phyloP scores from a whole-genome alignment of 352 stramenopile species.

The Phytophthora melonis region DNA sequence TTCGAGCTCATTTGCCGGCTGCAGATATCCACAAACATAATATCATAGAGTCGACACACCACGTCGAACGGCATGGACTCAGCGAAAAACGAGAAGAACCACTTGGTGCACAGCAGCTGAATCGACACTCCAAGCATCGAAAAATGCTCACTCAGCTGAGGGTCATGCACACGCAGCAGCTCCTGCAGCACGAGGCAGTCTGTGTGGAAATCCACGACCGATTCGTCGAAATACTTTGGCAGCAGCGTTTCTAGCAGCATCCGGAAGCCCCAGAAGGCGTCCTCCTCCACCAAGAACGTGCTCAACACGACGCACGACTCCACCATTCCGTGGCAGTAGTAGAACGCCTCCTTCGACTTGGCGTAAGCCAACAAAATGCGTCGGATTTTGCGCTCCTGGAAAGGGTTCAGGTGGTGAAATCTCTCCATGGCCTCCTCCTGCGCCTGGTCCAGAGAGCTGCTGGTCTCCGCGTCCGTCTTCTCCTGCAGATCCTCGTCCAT shows the following conservation, averaged over 20 bases:
- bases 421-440: slow-evolving; percentile 84
- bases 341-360: slow-evolving; percentile 82
- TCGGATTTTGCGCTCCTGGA: slow-evolving; percentile 88
- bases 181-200: slow-evolving; percentile 86
- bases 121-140: slow-evolving; percentile 68
- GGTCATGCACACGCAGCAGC: slow-evolving; percentile 61
- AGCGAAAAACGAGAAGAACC: slow-evolving; percentile 89
- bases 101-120: slow-evolving; percentile 84
- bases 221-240: slow-evolving; percentile 86
- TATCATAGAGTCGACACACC: slow-evolving; percentile 80
- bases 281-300: slow-evolving; percentile 80
- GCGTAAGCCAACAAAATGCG: slow-evolving; percentile 79
- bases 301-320: slow-evolving; percentile 82
- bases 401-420: slow-evolving; percentile 81
- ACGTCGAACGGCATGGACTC: slow-evolving; percentile 86
- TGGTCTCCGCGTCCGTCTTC: slow-evolving; percentile 33
- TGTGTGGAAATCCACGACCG: slow-evolving; percentile 81
- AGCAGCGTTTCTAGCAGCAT: slow-evolving; percentile 77
- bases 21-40: slow-evolving; percentile 80
- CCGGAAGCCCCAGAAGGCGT: slow-evolving; percentile 83
- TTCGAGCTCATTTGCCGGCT: slow-evolving; percentile 56
- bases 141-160: slow-evolving; percentile 67
- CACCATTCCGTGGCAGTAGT: slow-evolving; percentile 87
- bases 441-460: slow-evolving; percentile 65
- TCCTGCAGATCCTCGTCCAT: slow-evolving; percentile 45